phyloP scores from a whole-genome alignment of 2,329 filamentous ascomycete species.

The Juglanconis juglandina region DNA sequence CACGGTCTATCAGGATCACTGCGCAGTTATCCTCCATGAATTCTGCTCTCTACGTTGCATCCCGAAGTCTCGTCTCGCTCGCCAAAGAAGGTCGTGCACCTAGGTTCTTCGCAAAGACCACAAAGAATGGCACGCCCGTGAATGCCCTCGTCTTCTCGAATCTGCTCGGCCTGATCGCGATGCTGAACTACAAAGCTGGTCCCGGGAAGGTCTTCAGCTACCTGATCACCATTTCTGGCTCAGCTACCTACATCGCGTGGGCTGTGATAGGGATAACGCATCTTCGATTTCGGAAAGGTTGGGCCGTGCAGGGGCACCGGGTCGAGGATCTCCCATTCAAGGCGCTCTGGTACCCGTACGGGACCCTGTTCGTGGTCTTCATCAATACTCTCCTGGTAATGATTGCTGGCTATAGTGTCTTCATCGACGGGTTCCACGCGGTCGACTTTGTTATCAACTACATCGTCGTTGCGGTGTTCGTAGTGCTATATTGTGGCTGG shows the following conservation, averaged over 20 bases:
- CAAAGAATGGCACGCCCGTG: constrained; percentile 25
- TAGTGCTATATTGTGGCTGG: constrained; percentile 41
- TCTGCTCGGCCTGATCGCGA: constrained; percentile 26
- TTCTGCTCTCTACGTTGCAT: constrained; percentile 30
- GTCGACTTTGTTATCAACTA: constrained; percentile 53
- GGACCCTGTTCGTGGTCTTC: constrained; percentile 44
- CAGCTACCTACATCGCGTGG: constrained; percentile 35
- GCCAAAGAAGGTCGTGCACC: constrained; percentile 26
- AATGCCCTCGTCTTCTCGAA: constrained; percentile 29
- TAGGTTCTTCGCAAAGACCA: constrained; percentile 26
- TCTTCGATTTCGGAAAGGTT: constrained; percentile 37
- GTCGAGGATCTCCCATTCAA: constrained; percentile 43
- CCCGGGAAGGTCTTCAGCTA: constrained; percentile 27
- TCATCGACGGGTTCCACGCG: constrained; percentile 45
- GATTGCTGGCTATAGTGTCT: constrained; percentile 51
- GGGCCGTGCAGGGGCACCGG: constrained; percentile 33
- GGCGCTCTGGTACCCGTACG: constrained; percentile 48
- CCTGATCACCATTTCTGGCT: constrained; percentile 12
- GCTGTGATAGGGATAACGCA: constrained; percentile 37
- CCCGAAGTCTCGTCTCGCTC: constrained; percentile 27
- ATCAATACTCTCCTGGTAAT: constrained; percentile 48
- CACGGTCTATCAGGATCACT: constrained; percentile 21
- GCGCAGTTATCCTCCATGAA: constrained; percentile 33
- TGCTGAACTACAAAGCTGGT: constrained; percentile 30
- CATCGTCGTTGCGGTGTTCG: constrained; percentile 49